phyloP scores from a whole-genome alignment of 2,329 filamentous ascomycete genomes.

The Ramularia endophylla region DNA sequence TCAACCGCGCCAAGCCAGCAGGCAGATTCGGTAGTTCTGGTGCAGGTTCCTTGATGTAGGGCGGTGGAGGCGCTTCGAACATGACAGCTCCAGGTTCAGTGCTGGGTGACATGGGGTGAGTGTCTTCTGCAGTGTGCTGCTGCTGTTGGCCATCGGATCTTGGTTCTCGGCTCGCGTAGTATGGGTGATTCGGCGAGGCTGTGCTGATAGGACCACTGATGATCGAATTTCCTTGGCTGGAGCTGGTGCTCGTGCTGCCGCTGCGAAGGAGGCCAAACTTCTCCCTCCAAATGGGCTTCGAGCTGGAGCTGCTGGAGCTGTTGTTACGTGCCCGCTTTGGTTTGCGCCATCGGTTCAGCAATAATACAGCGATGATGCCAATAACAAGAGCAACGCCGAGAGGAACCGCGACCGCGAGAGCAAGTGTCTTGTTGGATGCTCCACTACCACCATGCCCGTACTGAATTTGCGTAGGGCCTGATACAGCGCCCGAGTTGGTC shows the following conservation, averaged over 20 bases:
- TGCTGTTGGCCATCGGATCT: too few relatives aligned
- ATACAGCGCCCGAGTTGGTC: too few relatives aligned
- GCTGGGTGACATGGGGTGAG: too few relatives aligned
- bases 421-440: neutral
- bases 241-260: neutral
- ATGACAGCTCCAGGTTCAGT: too few relatives aligned
- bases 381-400: neutral
- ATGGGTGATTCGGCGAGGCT: too few relatives aligned
- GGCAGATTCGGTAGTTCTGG: conserved; percentile 3
- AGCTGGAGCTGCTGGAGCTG: too few relatives aligned
- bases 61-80: conserved; percentile 3
- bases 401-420: neutral
- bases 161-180: too few relatives aligned
- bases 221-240: neutral
- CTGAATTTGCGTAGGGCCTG: too few relatives aligned
- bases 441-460: too few relatives aligned
- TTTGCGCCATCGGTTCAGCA: neutral
- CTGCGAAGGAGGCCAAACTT: conserved; percentile 1
- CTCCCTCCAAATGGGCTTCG: neutral
- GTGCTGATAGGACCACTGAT: too few relatives aligned
- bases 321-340: neutral
- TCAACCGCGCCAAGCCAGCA: neutral
- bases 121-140: too few relatives aligned
- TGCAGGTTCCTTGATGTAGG: conserved; percentile 2
- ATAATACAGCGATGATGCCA: neutral